Evolutionary conservation across 495 filamentous ascomycete genomes (phyloP).

Genomic region (Aspergillus bridgeri): DNA sequence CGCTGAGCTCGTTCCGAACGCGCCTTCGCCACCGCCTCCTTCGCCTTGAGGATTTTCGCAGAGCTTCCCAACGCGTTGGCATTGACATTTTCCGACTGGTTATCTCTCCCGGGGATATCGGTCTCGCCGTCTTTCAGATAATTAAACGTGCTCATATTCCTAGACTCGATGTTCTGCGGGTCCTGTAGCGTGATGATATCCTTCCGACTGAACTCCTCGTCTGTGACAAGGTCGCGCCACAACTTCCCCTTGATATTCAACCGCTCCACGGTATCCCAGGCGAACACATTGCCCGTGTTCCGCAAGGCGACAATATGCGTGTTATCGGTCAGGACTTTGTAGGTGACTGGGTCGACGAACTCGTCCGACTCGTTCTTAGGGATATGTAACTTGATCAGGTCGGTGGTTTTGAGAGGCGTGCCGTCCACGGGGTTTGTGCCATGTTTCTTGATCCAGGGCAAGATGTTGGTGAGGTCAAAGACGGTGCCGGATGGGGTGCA

Average conservation of each 20-base stretch:
- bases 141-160: slow-evolving; percentile 87
- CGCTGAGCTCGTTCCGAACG: slow-evolving; percentile 55
- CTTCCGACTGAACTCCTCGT: slow-evolving; percentile 80
- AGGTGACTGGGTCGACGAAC: slow-evolving; percentile 93
- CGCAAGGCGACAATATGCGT: slow-evolving; percentile 90
- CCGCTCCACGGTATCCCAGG: slow-evolving; percentile 90
- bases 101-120: slow-evolving; percentile 54
- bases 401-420: slow-evolving; percentile 67
- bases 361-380: slow-evolving; percentile 91
- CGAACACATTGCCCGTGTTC: slow-evolving; percentile 90
- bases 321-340: slow-evolving; percentile 96
- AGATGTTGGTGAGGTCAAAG: slow-evolving; percentile 83
- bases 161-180: slow-evolving; percentile 80
- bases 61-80: slow-evolving; percentile 71
- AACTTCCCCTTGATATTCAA: slow-evolving; percentile 97
- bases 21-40: slow-evolving; percentile 82
- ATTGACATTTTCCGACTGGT: slow-evolving; percentile 64
- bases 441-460: slow-evolving; percentile 91
- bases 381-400: slow-evolving; percentile 88
- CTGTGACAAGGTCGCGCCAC: slow-evolving; percentile 88
- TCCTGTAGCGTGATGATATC: slow-evolving; percentile 98
- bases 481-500: slow-evolving; percentile 76
- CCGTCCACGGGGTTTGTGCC: slow-evolving; percentile 87
- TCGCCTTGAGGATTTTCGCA: slow-evolving; percentile 87
- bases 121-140: slow-evolving; percentile 80